These are phyloP conservation scores for Gomphus bonarii DNA, from an alignment of 1,284 basidiomycete genomes.

Conservation along the genomic window DNA sequence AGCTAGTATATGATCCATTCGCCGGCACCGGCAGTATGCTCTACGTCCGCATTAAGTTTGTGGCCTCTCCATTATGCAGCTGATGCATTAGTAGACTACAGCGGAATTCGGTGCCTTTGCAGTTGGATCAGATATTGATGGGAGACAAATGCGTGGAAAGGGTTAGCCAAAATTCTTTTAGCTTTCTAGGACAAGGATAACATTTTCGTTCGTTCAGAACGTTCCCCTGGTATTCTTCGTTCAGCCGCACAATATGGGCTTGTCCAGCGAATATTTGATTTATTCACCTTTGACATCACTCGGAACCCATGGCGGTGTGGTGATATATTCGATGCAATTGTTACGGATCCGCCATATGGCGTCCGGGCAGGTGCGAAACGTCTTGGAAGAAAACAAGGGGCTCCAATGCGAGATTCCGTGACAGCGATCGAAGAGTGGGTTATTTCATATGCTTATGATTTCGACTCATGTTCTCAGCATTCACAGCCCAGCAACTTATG, in stretches of 20 bases:
- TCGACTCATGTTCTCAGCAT: background rate
- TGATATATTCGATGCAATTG: conserved; percentile 86
- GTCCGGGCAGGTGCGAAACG: conserved; percentile 95
- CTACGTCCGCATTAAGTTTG: conserved; percentile 44
- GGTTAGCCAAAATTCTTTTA: conserved; percentile 26
- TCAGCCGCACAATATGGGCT: conserved; percentile 85
- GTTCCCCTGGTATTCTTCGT: conserved; percentile 60
- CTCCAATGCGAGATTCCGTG: conserved; percentile 12
- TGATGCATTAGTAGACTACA: conserved; percentile 40
- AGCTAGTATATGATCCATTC: conserved; percentile 93
- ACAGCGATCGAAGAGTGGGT: conserved; percentile 8
- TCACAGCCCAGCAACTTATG: conserved; percentile 54
- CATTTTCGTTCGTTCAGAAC: conserved; percentile 28
- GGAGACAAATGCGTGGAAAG: conserved; percentile 93
- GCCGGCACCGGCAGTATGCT: conserved; percentile 95
- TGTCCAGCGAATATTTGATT: conserved; percentile 66
- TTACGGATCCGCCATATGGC: conserved; percentile 93
- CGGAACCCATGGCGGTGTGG: conserved; percentile 83
- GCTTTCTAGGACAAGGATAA: conserved; percentile 8
- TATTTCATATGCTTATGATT: background rate
- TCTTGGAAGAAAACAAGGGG: conserved; percentile 54
- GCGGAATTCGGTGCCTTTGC: conserved; percentile 85
- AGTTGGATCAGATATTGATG: conserved; percentile 95
- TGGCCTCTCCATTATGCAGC: background rate
- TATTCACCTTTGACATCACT: conserved; percentile 86